Conservation (phyloP, 495 filamentous ascomycete genomes). For the Penicillium ucsense region DNA sequence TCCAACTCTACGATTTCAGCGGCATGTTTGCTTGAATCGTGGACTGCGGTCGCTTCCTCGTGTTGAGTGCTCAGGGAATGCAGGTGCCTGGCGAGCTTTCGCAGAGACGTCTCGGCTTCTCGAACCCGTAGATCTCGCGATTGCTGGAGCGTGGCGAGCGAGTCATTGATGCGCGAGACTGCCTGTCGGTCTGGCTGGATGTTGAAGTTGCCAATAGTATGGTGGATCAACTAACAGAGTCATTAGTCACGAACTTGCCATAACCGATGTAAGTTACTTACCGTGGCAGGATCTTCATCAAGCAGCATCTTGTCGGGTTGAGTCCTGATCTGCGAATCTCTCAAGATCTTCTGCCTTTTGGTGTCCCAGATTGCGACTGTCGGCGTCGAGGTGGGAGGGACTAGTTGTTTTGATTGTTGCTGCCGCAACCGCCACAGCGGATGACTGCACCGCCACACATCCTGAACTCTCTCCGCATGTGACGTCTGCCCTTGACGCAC, state of each 20-base stretch:
- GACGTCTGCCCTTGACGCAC: conserved; percentile 17
- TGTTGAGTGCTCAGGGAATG: conserved; percentile 59
- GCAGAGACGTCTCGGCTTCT: conserved; percentile 60
- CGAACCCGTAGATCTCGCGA: conserved; percentile 67
- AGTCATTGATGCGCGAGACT: conserved; percentile 78
- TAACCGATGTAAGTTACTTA: conserved; percentile 29
- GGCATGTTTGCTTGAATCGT: conserved; percentile 69
- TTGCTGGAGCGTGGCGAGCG: conserved; percentile 65
- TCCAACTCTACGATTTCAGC: conserved; percentile 73
- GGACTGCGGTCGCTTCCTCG: conserved; percentile 55
- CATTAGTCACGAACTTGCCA: conserved; percentile 10
- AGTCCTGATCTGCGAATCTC: background rate
- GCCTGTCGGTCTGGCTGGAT: conserved; percentile 77
- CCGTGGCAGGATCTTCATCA: conserved; percentile 85
- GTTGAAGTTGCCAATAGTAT: conserved; percentile 91
- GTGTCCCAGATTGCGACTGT: background rate
- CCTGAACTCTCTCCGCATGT: conserved; percentile 18
- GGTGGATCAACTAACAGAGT: conserved; percentile 62
- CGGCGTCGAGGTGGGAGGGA: background rate
- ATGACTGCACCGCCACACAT: conserved; percentile 36
- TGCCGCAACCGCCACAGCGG: conserved; percentile 38
- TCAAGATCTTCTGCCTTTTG: too few species aligned
- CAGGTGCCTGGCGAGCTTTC: conserved; percentile 64
- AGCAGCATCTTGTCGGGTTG: conserved; percentile 68
- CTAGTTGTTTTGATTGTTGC: conserved; percentile 30